Base-by-base conservation (phyloP, 768 basidiomycete species). In the Xerocomellus dryophilus region DNA sequence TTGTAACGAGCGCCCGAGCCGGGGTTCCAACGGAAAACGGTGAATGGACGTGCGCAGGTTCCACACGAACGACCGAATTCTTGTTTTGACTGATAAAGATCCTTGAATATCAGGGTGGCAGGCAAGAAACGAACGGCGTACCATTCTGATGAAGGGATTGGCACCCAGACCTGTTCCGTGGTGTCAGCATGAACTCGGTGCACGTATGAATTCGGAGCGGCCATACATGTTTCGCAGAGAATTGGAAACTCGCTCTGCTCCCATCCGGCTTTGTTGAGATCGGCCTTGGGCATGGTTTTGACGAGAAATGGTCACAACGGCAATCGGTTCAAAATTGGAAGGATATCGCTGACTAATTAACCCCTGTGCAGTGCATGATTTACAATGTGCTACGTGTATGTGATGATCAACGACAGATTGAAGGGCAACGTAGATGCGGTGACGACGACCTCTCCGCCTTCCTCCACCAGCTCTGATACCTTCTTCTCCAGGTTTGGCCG, bases 11-110 rank as follows among this genome's bases (percentile, higher is more conserved):
- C 88, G 39, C 94, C 96, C 4, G 85, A 76, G 42, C 97, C 97
- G 2, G 97, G 95, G 66, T 98, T 96, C 97, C 97, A 99, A 38
- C 93, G 88, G 75, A 99, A 99, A 62, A 98, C 89, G 44, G 92
- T 96, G 74, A 95, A 96, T 2, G 93, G 97, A 21, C 97, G 82
- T 3, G 94, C 93, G 67, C 97, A 99, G 49, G 96, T 96, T 59
- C 98, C 98, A 73, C 97, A 99, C 49, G 93, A 93, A 25, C 89
- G 81, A 5, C 94, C 97, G 58, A 90, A 96, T 66, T 94, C 90
- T 81, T 98, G 97, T 73, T 98, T 98, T 7, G 92, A 93, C 96
- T 98, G 87, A 88, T 88, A 90, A 49, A 32, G 41, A 27, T 5
- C 17, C 18, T 0, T 64, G 17, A 61, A 25, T 18, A 18, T 39